Base-by-base conservation (phyloP, 495 filamentous ascomycete species). In the Aspergillus hancockii region DNA sequence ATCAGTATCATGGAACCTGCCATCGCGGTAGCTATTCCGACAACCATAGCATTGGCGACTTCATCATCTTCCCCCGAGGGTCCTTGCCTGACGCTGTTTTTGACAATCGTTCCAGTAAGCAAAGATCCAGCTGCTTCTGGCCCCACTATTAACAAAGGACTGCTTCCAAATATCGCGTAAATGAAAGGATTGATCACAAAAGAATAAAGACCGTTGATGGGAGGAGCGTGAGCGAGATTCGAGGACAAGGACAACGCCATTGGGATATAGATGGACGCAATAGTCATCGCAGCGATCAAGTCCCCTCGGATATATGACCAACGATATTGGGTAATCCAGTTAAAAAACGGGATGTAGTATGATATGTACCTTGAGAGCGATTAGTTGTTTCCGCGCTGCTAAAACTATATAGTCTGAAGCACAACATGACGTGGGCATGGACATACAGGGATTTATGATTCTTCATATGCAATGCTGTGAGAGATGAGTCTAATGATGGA, bases 201-300 rank as follows among this genome's bases (percentile, higher is more conserved):
- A 28, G 87, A 86, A 69, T 98, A 98, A 21, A 99, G 81, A n/a
- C 94, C 94, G 67, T 96, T 92, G 73, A 98, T 91, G 0, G 94
- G 88, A 9, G 93, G 92, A 16, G 97, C 85, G 66, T 98, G 93
- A 8, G 88, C 94, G 40, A 99, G 85, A 71, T 98, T 99, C 28
- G 89, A 85, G n/a, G 93, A 92, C 58, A 92, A 83, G 5, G 93
- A 97, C 28, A 99, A 83, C 0, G 93, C 88, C 93, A 99, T 97
- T 25, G 94, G 94, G 38, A 99, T 90, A 67, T 99, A 99, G 77
- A 99, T 92, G 14, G 92, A 96, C 1, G 93, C 91, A 74, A 99
- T 87, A 2, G 94, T 97, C 54, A 98, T 71, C 47, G 90, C 82
- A 13, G 94, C 92, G 10, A 92, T 79, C 31, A 97, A 78, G 75